Evolutionary conservation across 164 flowering plant species (phyloP).

Genomic region (Taxillus chinensis): DNA sequence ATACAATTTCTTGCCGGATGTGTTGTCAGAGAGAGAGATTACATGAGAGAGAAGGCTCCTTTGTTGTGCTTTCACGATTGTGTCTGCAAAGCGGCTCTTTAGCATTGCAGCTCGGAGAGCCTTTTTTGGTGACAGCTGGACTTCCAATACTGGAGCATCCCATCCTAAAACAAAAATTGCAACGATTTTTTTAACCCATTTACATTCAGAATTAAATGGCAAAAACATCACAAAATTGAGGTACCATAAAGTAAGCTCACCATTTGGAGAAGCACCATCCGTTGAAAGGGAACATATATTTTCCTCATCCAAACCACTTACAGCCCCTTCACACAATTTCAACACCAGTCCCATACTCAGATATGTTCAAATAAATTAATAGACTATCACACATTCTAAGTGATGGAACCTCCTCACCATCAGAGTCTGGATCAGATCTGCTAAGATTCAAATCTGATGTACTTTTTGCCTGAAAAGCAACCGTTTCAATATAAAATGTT

Average conservation of each 20-base stretch:
- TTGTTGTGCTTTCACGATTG: constrained; percentile 72
- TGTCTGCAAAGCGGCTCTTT: constrained; percentile 76
- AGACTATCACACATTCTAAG: not conserved
- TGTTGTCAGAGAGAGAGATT: constrained; percentile 3
- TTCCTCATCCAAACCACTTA: constrained; percentile 36
- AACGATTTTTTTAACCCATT: not conserved
- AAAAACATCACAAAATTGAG: not conserved
- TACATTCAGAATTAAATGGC: not conserved
- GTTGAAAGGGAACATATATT: constrained; percentile 13
- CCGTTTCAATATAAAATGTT: no score
- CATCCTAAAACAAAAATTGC: no score
- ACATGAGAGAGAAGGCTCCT: constrained; percentile 52
- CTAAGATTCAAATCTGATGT: constrained; percentile 9
- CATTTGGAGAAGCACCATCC: constrained; percentile 30
- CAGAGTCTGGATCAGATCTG: constrained; percentile 28
- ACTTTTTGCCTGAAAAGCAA: constrained; percentile 18
- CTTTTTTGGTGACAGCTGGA: constrained; percentile 54
- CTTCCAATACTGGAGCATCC: constrained; percentile 17
- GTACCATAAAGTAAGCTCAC: constrained; percentile 14
- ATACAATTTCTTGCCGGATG: not conserved
- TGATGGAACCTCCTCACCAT: constrained; percentile 28
- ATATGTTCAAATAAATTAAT: not conserved
- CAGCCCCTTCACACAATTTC: constrained; percentile 23
- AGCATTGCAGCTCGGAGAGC: constrained; percentile 82
- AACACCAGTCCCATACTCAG: constrained; percentile 9